These are phyloP conservation scores for Komagataea norvegica DNA, from an alignment of 1,139 yeast genomes.

Conservation along the genomic window DNA sequence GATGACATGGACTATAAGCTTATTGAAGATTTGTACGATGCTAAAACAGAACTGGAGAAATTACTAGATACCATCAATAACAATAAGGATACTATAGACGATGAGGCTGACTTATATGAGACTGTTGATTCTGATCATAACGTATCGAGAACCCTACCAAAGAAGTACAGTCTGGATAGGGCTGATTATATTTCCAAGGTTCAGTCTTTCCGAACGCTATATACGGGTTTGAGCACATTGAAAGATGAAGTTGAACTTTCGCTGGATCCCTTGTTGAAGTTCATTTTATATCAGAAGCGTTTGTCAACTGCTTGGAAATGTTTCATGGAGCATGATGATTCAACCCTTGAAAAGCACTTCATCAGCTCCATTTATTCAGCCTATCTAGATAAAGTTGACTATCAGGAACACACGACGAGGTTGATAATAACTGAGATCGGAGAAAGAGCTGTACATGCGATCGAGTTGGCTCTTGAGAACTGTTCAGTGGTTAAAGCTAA, in stretches of 20 bases:
- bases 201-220: constrained; percentile 12
- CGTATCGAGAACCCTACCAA: not conserved
- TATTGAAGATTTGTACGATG: constrained; percentile 17
- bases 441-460: constrained; percentile 26
- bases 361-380: constrained; percentile 31
- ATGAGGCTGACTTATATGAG: not conserved
- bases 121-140: not conserved
- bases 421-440: constrained; percentile 25
- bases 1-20: constrained; percentile 11
- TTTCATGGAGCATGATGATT: constrained; percentile 21
- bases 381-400: constrained; percentile 17
- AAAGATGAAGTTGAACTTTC: constrained; percentile 11
- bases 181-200: constrained; percentile 14
- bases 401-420: constrained; percentile 20
- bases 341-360: constrained; percentile 14
- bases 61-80: constrained; percentile 12
- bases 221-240: constrained; percentile 8
- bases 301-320: constrained; percentile 17
- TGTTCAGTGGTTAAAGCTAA: constrained; percentile 24
- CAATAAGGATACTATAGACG: not conserved
- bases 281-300: constrained; percentile 12
- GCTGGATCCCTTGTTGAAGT: constrained; percentile 12
- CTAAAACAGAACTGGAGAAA: constrained; percentile 17
- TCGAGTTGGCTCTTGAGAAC: constrained; percentile 22
- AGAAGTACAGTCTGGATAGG: constrained; percentile 5